Base-by-base conservation (phyloP, 495 filamentous ascomycete genomes). In the Rhypophila decipiens region DNA sequence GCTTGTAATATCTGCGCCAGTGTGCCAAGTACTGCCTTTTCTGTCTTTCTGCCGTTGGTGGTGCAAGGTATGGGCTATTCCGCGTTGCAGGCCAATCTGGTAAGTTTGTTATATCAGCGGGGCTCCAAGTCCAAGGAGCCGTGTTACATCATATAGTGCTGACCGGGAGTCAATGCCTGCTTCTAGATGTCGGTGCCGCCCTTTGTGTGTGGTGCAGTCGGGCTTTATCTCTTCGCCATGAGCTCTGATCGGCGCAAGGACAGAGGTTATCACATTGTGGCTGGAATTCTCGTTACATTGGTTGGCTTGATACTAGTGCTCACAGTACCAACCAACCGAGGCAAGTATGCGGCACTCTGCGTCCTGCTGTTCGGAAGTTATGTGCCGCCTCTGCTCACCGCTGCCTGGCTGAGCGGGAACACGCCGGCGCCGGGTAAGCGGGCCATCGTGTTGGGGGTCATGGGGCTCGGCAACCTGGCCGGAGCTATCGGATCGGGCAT, bases 381-480 rank as follows among this genome's bases (percentile, higher is more conserved):
- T 54, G 68, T 79, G 38, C 66, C 78, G 1, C 66, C 69, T 11
- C 78, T 77, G 8, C 62, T 83, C 4, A 74, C 74, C 2, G 75
- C 78, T 2, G 77, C 78, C 3, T 83, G 78, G 80, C 54, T 84
- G 2, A 61, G 65, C 22, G 69, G 67, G 19, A 83, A 83, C 51
- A 83, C 59, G 23, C 61, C 59, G 20, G 42, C 36, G 15, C 35
- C 41, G 7, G 57, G 77, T 7, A 80, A 80, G 53, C 65, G 78
- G 0, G 64, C 74, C 1, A 55, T 80, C 3, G 58, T 79, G 20
- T 65, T 82, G 20, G 78, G 78, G 1, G 71, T 82, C 47, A 82
- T 81, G 47, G 79, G 79, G 8, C 80, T 69, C 68, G 78, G 78
- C 2, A 82, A 82, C 42, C 56, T 80, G 5, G 78, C 78, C 0